Base-by-base conservation (phyloP, 176 grass and related monocot species). In the Thinopyrum elongatum region DNA sequence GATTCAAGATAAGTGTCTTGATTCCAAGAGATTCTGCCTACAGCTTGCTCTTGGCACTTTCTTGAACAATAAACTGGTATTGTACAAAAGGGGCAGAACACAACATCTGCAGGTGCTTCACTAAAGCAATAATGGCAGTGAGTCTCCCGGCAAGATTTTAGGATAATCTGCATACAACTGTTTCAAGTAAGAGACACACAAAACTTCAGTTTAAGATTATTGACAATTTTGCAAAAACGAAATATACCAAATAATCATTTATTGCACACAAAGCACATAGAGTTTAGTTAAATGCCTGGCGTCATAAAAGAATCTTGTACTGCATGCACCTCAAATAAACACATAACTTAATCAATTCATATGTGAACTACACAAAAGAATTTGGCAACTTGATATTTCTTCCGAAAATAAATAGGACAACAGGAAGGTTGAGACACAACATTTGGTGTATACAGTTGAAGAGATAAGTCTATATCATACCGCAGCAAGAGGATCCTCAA, bases 41-140 rank as follows among this genome's bases (percentile, higher is more conserved):
- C 38, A 47, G 96, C 81, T 69, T 91, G 84, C 63, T 89, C 86
- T 65, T 84, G 84, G 81, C 96, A 98, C 51, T 74, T 88, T 80
- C 89, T 70, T 71, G 96, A 98, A 84, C 93, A 98, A 76, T 98
- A 98, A 77, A 95, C 87, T 77, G 93, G 90, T 91, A 98, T 89
- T 38, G 90, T 94, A 90, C 96, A 98, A 34, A 76, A 92, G 79
- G 82, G 83, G 44, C 96, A 95, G 87, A 91, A 92, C 64, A 92
- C 36, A 73, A 74, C 58, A 83, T 95, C 96, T 55, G 86, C 78
- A 73, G 93, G 89, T 81, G 88, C 90, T 92, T 90, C 89, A 83
- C 64, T 86, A 49, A 95, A 98, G 81, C 92, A 98, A 78, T 82
- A 94, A 82, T 98, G 93, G 74, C 96, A 95, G 64, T 95, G 86